Conservation (phyloP, 23 red algal species). For the Gracilaria vermiculophylla region DNA sequence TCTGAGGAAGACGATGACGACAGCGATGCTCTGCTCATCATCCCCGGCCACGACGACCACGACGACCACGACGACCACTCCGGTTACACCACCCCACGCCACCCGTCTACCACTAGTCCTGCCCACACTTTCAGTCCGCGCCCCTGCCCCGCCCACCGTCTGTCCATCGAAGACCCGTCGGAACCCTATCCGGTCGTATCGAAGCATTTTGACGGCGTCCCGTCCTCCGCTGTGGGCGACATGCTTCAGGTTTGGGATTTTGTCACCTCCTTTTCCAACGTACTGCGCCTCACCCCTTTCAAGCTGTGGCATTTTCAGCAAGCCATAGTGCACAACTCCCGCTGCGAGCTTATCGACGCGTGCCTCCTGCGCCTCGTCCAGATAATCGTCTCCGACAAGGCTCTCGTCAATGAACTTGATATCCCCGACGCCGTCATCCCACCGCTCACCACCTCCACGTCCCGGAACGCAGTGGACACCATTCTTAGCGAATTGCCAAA, state of each 20-base stretch:
- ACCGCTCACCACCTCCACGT: not conserved
- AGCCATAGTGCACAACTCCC: slow-evolving; percentile 25
- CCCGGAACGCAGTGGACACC: not conserved
- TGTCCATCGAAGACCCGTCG: not conserved
- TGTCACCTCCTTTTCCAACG: slow-evolving; percentile 30
- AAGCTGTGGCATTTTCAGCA: slow-evolving; percentile 56
- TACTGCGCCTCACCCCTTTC: slow-evolving; percentile 51
- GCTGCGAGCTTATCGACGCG: slow-evolving; percentile 33
- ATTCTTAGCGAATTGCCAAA: slow-evolving; percentile 46
- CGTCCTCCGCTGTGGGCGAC: slow-evolving; percentile 39
- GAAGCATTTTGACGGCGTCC: slow-evolving; percentile 44
- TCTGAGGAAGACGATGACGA: not conserved
- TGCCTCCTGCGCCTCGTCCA: slow-evolving; percentile 38
- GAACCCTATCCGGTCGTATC: slow-evolving; percentile 34
- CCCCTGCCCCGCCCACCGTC: not conserved
- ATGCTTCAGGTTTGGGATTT: slow-evolving; percentile 68
- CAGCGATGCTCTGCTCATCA: slow-evolving; percentile 12
- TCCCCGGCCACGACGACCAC: not conserved
- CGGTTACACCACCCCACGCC: not conserved
- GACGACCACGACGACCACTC: not conserved
- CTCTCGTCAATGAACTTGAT: slow-evolving; percentile 47
- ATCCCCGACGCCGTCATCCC: slow-evolving; percentile 17
- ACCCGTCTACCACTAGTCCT: not conserved
- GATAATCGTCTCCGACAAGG: slow-evolving; percentile 39
- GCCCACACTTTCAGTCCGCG: not conserved